Conservation (phyloP, 768 basidiomycete genomes). For the Pisolithus microcarpus region DNA sequence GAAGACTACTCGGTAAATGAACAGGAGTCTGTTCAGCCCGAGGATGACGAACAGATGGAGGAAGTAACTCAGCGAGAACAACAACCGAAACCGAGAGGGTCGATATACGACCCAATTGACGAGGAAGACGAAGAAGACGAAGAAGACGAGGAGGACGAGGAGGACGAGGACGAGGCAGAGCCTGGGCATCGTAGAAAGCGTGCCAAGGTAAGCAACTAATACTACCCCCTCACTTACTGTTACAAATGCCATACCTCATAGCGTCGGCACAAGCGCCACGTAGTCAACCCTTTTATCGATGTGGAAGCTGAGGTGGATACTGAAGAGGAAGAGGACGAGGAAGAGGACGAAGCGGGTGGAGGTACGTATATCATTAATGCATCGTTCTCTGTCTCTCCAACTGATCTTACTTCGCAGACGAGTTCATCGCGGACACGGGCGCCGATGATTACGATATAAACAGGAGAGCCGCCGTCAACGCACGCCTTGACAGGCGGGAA, state of each 20-base stretch:
- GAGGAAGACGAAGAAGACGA: slow-evolving; percentile 37
- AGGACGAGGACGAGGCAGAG: slow-evolving; percentile 42
- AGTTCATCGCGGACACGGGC: slow-evolving; percentile 59
- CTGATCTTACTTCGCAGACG: slow-evolving; percentile 37
- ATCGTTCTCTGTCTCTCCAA: background rate
- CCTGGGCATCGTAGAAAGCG: slow-evolving; percentile 45
- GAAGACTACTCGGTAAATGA: slow-evolving; percentile 30
- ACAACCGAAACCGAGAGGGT: slow-evolving; percentile 22
- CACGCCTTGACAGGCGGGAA: slow-evolving; percentile 63
- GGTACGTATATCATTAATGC: slow-evolving; percentile 27
- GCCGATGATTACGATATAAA: slow-evolving; percentile 50
- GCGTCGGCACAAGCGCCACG: slow-evolving; percentile 60
- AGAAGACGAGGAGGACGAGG: slow-evolving; percentile 40
- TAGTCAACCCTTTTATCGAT: slow-evolving; percentile 84
- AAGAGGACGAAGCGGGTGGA: slow-evolving; percentile 65
- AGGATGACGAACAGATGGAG: slow-evolving; percentile 33
- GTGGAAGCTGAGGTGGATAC: slow-evolving; percentile 94
- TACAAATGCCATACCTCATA: slow-evolving; percentile 17
- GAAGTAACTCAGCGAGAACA: slow-evolving; percentile 16
- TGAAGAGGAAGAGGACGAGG: slow-evolving; percentile 93
- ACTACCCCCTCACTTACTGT: slow-evolving; percentile 1
- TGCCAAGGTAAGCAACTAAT: slow-evolving; percentile 42
- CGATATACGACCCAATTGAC: slow-evolving; percentile 32
- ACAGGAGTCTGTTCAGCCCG: slow-evolving; percentile 20
- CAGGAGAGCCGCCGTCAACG: slow-evolving; percentile 52